These are phyloP conservation scores for Lodderomyces orthopsilosis DNA, from an alignment of 1,139 yeast species.

Conservation along the genomic window DNA sequence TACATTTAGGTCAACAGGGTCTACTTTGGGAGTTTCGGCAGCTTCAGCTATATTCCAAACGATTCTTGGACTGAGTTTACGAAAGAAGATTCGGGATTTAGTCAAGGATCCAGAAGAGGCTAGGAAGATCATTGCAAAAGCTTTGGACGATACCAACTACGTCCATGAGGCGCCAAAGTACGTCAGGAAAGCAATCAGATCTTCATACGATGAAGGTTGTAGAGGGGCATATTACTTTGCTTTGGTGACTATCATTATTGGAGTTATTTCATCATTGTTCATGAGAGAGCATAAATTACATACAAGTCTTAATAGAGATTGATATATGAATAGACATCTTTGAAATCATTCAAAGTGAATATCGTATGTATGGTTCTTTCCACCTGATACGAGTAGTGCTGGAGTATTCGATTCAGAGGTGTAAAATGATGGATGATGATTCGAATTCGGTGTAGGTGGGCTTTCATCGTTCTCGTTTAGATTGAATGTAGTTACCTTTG, in stretches of 20 bases:
- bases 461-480: conserved; percentile 15
- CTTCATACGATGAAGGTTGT: conserved; percentile 50
- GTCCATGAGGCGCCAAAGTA: conserved; percentile 48
- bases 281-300: conserved; percentile 47
- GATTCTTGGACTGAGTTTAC: conserved; percentile 20
- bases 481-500: conserved; percentile 14
- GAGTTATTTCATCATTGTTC: conserved; percentile 33
- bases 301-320: conserved; percentile 36
- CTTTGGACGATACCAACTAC: conserved; percentile 58
- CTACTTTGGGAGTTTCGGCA: conserved; percentile 67
- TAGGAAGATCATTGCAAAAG: conserved; percentile 44
- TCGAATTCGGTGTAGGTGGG: conserved; percentile 18
- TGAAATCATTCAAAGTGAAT: conserved; percentile 18
- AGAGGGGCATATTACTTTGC: conserved; percentile 53
- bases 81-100: conserved; percentile 20
- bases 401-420: conserved; percentile 8
- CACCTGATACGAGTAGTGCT: conserved; percentile 32
- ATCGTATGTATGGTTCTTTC: conserved; percentile 41
- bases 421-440: conserved; percentile 23
- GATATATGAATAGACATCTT: conserved; percentile 6
- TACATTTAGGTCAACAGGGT: conserved; percentile 72
- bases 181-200: conserved; percentile 43
- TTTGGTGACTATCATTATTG: conserved; percentile 34
- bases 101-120: conserved; percentile 33
- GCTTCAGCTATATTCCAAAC: conserved; percentile 65